Evolutionary conservation across 2,329 filamentous ascomycete genomes (phyloP).

Genomic region (Pseudogymnoascus sp.): DNA sequence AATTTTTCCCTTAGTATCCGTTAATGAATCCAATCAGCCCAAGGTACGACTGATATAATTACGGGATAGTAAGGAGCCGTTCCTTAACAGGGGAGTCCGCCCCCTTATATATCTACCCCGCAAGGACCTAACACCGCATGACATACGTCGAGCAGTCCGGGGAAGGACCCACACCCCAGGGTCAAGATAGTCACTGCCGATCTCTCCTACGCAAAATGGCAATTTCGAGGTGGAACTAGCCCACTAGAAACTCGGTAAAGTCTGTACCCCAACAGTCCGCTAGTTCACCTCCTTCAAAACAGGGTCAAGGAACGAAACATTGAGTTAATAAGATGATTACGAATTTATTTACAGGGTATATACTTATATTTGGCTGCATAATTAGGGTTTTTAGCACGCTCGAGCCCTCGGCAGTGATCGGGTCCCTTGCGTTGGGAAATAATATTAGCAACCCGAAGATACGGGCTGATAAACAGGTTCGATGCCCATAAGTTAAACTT

Average conservation of each 20-base stretch:
- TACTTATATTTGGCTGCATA: background rate
- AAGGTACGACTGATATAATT: background rate
- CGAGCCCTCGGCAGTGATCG: background rate
- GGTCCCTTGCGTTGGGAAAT: background rate
- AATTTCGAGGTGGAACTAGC: background rate
- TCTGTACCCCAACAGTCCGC: background rate
- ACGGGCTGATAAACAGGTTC: background rate
- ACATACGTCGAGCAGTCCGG: background rate
- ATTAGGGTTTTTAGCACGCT: background rate
- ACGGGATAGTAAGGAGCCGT: background rate
- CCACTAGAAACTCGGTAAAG: background rate
- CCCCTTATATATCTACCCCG: slow-evolving; percentile 6
- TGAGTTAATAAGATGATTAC: background rate
- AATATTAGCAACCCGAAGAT: background rate
- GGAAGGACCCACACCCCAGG: background rate
- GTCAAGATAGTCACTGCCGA: background rate
- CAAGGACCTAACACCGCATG: background rate
- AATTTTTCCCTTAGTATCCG: background rate
- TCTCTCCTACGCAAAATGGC: background rate
- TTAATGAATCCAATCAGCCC: background rate
- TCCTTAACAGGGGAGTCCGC: background rate
- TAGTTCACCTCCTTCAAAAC: background rate
- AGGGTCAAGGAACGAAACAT: background rate
- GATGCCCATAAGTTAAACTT: background rate
- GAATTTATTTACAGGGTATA: background rate